phyloP scores from a whole-genome alignment of 805 yeast species.

The Candida rishiriensis region DNA sequence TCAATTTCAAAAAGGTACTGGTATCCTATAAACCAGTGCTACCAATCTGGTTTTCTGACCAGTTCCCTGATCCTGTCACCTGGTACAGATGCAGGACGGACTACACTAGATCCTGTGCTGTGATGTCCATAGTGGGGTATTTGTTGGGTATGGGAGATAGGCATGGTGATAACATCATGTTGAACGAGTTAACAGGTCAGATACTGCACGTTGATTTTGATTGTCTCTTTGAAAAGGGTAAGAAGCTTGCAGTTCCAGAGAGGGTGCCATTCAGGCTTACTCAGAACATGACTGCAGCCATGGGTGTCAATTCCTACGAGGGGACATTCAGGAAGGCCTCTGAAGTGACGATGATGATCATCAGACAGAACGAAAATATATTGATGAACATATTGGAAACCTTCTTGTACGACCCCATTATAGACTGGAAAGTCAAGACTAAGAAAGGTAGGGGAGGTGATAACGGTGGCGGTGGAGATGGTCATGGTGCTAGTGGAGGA shows the following conservation, averaged over 20 bases:
- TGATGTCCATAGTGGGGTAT: slow-evolving; percentile 96
- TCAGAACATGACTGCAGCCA: slow-evolving; percentile 80
- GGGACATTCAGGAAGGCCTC: slow-evolving; percentile 84
- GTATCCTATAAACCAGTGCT: slow-evolving; percentile 60
- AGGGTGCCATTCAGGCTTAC: slow-evolving; percentile 92
- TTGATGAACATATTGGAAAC: slow-evolving; percentile 90
- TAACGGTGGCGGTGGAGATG: slow-evolving; percentile 19
- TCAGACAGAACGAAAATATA: slow-evolving; percentile 76
- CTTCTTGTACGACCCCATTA: slow-evolving; percentile 85
- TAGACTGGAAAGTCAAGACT: slow-evolving; percentile 56
- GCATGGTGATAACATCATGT: slow-evolving; percentile 86
- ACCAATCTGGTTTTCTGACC: slow-evolving; percentile 82
- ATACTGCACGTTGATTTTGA: slow-evolving; percentile 95
- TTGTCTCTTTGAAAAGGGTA: slow-evolving; percentile 86
- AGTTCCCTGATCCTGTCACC: slow-evolving; percentile 80
- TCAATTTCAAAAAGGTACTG: slow-evolving; percentile 31
- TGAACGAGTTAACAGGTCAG: slow-evolving; percentile 69
- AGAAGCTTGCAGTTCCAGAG: slow-evolving; percentile 76
- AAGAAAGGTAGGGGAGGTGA: slow-evolving; percentile 32
- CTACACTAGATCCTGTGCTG: slow-evolving; percentile 80
- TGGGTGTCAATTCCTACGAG: slow-evolving; percentile 82
- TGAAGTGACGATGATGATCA: slow-evolving; percentile 71
- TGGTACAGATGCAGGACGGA: slow-evolving; percentile 81
- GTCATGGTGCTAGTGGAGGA: slow-evolving; percentile 22
- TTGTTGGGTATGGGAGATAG: slow-evolving; percentile 94